Evolutionary conservation across 768 basidiomycete species (phyloP).

Genomic region (Lactifluus hygrophoroides): DNA sequence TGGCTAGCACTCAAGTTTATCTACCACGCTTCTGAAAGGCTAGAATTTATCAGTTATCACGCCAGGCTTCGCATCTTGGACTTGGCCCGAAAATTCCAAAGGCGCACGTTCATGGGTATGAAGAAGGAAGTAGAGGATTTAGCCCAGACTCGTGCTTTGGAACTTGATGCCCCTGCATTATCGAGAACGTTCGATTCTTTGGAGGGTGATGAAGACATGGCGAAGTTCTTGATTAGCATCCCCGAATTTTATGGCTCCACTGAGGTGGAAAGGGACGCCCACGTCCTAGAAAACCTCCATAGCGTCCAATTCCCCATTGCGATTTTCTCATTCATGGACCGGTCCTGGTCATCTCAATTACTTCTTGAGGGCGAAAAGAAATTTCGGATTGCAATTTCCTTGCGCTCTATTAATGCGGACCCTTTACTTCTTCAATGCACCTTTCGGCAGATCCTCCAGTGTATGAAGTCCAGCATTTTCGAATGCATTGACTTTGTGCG

Average conservation of each 20-base stretch:
- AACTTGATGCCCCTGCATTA: not conserved
- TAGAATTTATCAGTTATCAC: not conserved
- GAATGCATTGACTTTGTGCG: not conserved
- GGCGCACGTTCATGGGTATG: not conserved
- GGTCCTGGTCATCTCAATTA: not conserved
- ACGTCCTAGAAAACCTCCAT: not conserved
- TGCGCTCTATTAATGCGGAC: not conserved
- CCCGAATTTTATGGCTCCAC: slow-evolving; percentile 8
- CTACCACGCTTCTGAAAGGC: not conserved
- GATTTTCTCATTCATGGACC: slow-evolving; percentile 3
- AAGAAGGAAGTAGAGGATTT: not conserved
- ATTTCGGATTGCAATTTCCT: not conserved
- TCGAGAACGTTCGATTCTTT: not conserved
- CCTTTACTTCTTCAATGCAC: slow-evolving; percentile 1
- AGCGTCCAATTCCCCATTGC: not conserved
- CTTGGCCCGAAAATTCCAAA: not conserved
- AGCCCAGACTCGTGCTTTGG: not conserved
- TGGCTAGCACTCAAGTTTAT: not conserved
- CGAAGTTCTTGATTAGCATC: slow-evolving; percentile 2
- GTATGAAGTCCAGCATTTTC: not conserved
- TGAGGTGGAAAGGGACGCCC: not conserved
- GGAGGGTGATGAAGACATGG: slow-evolving; percentile 1
- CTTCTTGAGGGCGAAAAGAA: not conserved
- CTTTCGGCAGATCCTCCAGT: slow-evolving; percentile 1
- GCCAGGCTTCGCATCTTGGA: not conserved